A percentile compares a stretch with the other conserved stretches of the same genome.
Evolutionary conservation across 805 yeast species (phyloP).

Genomic region (Metschnikowia drakensbergensis): DNA sequence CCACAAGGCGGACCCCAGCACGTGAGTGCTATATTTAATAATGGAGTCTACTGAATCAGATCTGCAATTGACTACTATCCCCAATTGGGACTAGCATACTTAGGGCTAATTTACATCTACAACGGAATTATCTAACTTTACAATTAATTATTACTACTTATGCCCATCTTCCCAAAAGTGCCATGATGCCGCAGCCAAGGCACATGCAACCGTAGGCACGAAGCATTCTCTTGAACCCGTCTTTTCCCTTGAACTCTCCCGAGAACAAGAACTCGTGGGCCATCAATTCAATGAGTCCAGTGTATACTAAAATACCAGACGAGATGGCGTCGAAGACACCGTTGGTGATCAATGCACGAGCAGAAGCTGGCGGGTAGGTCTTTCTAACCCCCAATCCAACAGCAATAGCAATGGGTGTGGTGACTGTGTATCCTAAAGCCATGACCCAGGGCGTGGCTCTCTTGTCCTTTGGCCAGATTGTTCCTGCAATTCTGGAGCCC

Average conservation of each 20-base stretch:
- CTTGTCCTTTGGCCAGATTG: conserved; percentile 47
- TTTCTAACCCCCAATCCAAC: conserved; percentile 35
- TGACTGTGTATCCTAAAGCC: conserved; percentile 27
- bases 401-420: conserved; percentile 35
- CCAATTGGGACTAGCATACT: too few species aligned
- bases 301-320: conserved; percentile 34
- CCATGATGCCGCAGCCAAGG: conserved; percentile 31
- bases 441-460: conserved; percentile 48
- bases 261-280: conserved; percentile 38
- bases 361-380: conserved; percentile 31
- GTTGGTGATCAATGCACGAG: conserved; percentile 30
- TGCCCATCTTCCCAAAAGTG: conserved; percentile 35
- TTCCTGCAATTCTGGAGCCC: conserved; percentile 69
- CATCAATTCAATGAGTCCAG: conserved; percentile 37
- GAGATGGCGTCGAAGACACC: conserved; percentile 36
- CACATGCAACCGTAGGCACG: conserved; percentile 23
- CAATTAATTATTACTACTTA: conserved; percentile 7
- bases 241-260: conserved; percentile 22
- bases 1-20: neutral
- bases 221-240: conserved; percentile 21
- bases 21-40: too few species aligned
- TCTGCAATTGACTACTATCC: too few species aligned
- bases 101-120: too few species aligned
- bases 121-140: neutral
- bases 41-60: too few species aligned